Conservation (phyloP, 2,329 filamentous ascomycete species). For the Colletotrichum coccodes region DNA sequence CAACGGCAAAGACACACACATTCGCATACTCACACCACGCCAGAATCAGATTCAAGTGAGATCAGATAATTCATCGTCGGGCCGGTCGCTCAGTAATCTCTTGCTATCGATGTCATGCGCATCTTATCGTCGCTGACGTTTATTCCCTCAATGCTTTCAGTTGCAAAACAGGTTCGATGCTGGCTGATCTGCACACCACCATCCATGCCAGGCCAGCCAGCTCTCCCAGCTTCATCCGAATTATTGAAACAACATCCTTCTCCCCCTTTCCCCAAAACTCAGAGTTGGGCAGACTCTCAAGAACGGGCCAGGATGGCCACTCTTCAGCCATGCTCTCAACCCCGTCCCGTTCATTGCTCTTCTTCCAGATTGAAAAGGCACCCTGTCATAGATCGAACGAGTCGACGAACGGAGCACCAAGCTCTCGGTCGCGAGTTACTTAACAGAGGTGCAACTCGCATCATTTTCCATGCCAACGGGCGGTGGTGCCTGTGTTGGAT, state of each 20-base stretch:
- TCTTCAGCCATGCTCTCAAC: neutral
- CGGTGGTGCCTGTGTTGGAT: neutral
- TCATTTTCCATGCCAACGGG: conserved; percentile 8
- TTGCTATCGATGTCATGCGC: neutral
- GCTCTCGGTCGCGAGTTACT: conserved; percentile 18
- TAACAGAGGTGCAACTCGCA: conserved; percentile 13
- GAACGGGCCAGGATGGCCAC: neutral
- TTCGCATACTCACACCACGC: neutral
- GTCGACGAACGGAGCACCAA: conserved; percentile 4
- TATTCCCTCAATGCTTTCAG: neutral
- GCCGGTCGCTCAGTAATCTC: neutral
- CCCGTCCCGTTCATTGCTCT: neutral
- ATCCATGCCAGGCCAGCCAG: neutral
- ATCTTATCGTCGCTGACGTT: neutral
- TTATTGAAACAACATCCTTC: conserved; percentile 23
- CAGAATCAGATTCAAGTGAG: neutral
- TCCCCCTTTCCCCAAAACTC: neutral
- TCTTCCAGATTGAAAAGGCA: neutral
- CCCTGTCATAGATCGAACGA: conserved; percentile 28
- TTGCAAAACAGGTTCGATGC: conserved; percentile 11
- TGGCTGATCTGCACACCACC: neutral
- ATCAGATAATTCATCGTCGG: neutral
- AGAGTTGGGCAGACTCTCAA: conserved; percentile 15
- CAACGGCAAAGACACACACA: neutral
- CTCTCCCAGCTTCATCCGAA: conserved; percentile 20